phyloP scores from a whole-genome alignment of 164 flowering plant species.

The Cinnamomum micranthum region DNA sequence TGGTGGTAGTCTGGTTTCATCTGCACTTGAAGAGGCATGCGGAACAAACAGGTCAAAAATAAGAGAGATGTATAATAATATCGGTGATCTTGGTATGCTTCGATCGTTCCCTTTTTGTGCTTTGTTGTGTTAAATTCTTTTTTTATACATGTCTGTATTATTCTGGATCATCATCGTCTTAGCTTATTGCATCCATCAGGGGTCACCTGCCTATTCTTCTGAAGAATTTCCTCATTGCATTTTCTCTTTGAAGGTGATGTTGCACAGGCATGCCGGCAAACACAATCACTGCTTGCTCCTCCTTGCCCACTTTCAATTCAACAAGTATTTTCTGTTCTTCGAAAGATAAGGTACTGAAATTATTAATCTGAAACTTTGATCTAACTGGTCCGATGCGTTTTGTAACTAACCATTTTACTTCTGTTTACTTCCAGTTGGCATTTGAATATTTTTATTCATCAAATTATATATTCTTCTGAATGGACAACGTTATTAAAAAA shows the following conservation, averaged over 20 bases:
- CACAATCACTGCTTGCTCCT: slow-evolving; percentile 69
- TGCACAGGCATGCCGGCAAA: slow-evolving; percentile 84
- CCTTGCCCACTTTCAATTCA: slow-evolving; percentile 62
- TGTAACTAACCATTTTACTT: too few relatives aligned
- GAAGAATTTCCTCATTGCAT: background rate
- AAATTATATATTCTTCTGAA: too few relatives aligned
- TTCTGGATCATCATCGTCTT: background rate
- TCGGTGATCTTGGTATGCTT: slow-evolving; percentile 86
- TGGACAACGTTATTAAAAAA: too few relatives aligned
- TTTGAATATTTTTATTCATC: too few relatives aligned
- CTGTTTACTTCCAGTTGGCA: too few relatives aligned
- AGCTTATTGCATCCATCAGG: background rate
- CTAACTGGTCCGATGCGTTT: too few relatives aligned
- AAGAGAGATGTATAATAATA: slow-evolving; percentile 60
- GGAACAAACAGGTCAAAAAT: slow-evolving; percentile 68
- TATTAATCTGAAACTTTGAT: too few relatives aligned
- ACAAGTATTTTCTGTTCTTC: slow-evolving; percentile 65
- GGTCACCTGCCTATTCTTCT: background rate
- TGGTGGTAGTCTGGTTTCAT: slow-evolving; percentile 71
- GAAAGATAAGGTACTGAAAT: slow-evolving; percentile 59
- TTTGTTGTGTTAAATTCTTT: background rate
- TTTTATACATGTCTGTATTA: background rate
- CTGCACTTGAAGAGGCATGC: slow-evolving; percentile 88
- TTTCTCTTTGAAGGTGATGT: slow-evolving; percentile 69
- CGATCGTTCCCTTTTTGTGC: background rate